Base-by-base conservation (phyloP, 352 stramenopile species). In the Pilasporangium apinafurcum region DNA sequence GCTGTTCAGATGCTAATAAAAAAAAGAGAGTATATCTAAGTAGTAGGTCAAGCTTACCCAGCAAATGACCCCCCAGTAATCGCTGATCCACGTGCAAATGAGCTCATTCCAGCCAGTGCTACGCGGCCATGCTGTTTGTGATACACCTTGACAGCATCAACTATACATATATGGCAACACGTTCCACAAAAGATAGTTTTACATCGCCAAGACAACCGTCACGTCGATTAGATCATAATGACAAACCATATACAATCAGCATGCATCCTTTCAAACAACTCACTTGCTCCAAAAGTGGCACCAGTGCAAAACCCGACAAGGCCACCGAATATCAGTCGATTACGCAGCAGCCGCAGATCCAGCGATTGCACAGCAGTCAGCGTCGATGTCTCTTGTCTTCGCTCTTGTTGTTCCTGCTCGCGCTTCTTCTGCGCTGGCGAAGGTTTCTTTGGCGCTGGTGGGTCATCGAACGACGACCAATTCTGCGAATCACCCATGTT, bases 241-340 rank as follows among this genome's bases (percentile, higher is more conserved):
- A n/a, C n/a, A n/a, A n/a, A n/a, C n/a, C n/a, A n/a, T n/a, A n/a
- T n/a, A 5, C 14, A 27, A 30, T 20, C 37, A 22, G 27, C 20
- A 21, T 29, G 3, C 18, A 12, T 9, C 1, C n/a, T n/a, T n/a
- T n/a, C 2, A 35, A 13, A 41, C 14, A 32, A 78, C 70, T 56
- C 62, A 87, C 74, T 87, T 41, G 64, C 62, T 33, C 79, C 79
- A 45, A 91, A 91, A 0, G 71, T 88, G 22, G 75, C 75, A 48
- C 79, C 79, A 0, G 75, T 91, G 48, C 75, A 78, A 37, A 87
- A 86, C 41, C 79, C 79, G 22, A 91, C 79, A 38, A 91, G 62
- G 8, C 70, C 77, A 39, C 79, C 79, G 38, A 91, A 88, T 40
- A 91, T 62, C 17, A 91, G 59, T 7, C 75, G 73, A 46, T 91